Base-by-base conservation (phyloP, 2,329 filamentous ascomycete genomes). In the Diplodia intermedia region DNA sequence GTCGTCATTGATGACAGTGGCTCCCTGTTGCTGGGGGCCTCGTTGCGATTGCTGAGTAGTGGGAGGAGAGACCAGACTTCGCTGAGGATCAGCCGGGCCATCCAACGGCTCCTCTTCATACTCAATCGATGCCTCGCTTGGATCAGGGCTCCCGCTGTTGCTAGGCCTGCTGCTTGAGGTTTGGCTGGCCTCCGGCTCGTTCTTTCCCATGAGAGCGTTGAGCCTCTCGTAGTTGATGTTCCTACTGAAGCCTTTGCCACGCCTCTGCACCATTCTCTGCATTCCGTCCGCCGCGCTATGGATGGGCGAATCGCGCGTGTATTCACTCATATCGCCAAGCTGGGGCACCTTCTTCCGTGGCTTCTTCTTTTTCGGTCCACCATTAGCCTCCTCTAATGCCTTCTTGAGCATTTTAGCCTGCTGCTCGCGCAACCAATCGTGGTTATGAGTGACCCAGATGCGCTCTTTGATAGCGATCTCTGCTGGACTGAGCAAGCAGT, bases 401-500 rank as follows among this genome's bases (percentile, higher is more conserved):
- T 89, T 87, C 49, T 91, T 87, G 68, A 96, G 90, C 7, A 91
- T 85, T 78, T 95, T 97, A 69, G 91, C 89, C 75, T 97, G 93
- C 75, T 96, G 91, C 60, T 89, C 87, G 9, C 94, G 91, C 49
- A 99, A 84, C 87, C 94, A 99, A 72, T 96, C 93, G 77, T 95
- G 93, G 79, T 99, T 98, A 76, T 94, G 90, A 69, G 94, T 94
- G 53, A 97, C 89, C 95, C 95, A 99, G 65, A 98, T 91, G 69
- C 89, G 88, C 78, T 97, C 94, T 78, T 97, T 98, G 75, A 93
- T 88, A 40, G 86, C 86, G 2, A 90, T 87, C 80, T 98, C 94
- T 3, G 88, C 86, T 1, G 89, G 86, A 0, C 86, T 86, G 5
- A 98, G 84, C 43, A 93, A 80, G 75, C 94, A 97, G 73, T 91